These are phyloP conservation scores for Pisolithus orientalis DNA, from an alignment of 768 basidiomycete species.

Conservation along the genomic window DNA sequence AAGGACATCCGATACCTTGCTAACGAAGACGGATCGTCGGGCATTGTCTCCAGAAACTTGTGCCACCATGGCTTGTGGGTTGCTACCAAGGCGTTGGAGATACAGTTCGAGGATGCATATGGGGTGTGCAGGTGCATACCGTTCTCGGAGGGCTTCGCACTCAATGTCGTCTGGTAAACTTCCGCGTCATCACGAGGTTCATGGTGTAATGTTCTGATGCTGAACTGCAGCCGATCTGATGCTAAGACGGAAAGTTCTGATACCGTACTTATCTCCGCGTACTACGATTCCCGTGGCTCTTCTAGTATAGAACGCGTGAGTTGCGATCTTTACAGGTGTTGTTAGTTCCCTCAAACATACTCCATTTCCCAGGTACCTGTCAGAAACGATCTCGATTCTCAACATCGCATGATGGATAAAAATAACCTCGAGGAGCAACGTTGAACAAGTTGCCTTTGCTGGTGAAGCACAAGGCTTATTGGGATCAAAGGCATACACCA, in stretches of 20 bases:
- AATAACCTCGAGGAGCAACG: conserved; percentile 66
- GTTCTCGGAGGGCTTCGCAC: conserved; percentile 71
- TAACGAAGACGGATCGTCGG: conserved; percentile 70
- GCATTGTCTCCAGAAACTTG: conserved; percentile 72
- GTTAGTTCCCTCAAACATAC: no score
- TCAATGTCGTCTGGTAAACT: conserved; percentile 78
- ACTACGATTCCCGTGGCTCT: conserved; percentile 88
- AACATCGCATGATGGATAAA: conserved; percentile 73
- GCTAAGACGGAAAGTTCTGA: conserved; percentile 50
- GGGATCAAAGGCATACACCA: no score
- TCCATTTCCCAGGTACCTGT: conserved; percentile 17
- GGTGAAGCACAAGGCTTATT: conserved; percentile 65
- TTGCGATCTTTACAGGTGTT: background rate
- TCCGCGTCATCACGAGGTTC: background rate
- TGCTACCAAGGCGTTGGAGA: conserved; percentile 65
- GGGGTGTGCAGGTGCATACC: conserved; percentile 61
- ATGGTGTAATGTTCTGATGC: background rate
- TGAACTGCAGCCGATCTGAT: conserved; percentile 45
- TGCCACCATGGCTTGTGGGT: conserved; percentile 62
- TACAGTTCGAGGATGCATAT: conserved; percentile 63
- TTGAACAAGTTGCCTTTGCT: conserved; percentile 78
- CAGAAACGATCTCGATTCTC: conserved; percentile 62
- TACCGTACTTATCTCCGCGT: conserved; percentile 70
- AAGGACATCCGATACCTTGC: conserved; percentile 77
- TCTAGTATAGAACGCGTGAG: conserved; percentile 63